Base-by-base conservation (phyloP, 352 stramenopile genomes). In the Albugo laibachii region DNA sequence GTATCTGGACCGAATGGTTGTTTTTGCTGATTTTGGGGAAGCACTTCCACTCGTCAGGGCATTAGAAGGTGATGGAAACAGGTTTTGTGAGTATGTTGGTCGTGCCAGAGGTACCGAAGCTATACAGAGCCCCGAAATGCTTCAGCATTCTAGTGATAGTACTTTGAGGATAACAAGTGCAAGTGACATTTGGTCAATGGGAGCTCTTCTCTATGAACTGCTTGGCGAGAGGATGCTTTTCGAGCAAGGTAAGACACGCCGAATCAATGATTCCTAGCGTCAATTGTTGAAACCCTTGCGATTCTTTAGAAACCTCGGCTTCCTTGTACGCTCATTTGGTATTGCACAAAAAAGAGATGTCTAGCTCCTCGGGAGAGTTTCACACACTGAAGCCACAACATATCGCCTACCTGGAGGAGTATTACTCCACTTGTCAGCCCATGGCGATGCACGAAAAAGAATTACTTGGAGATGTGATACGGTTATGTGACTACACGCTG, bases 11-110 rank as follows among this genome's bases (percentile, higher is more conserved):
- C 10, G 55, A 52, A 5, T 47, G 31, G 2, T 60, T 45, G 36
- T 48, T 86, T 63, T 82, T 15, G 74, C 54, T 1, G 74, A 87
- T 53, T 87, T 87, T 54, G 74, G 74, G 13, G 74, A 87, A 54
- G 69, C 74, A 0, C 61, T 72, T 48, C 10, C 13, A 35, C 11
- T 11, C n/a, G 10, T 19, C 24, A 12, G 3, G 21, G 13, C 11
- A 50, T 27, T 19, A 45, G 2, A n/a, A 20, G 1, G 18, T 57
- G 11, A 16, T 61, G 34, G 37, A 46, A 5, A n/a, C 14, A 21
- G 11, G 11, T 4, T 14, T 20, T 3, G 43, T 57, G 31, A 27
- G 45, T 11, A 53, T 62, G 0, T 36, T 41, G 2, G 34, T 50
- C 13, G 41, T 41, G n/a, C 36, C 53, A 62, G 74, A 49, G 74